These are phyloP conservation scores for Psilocybe cyanescens DNA, from an alignment of 768 basidiomycete genomes.

Conservation along the genomic window DNA sequence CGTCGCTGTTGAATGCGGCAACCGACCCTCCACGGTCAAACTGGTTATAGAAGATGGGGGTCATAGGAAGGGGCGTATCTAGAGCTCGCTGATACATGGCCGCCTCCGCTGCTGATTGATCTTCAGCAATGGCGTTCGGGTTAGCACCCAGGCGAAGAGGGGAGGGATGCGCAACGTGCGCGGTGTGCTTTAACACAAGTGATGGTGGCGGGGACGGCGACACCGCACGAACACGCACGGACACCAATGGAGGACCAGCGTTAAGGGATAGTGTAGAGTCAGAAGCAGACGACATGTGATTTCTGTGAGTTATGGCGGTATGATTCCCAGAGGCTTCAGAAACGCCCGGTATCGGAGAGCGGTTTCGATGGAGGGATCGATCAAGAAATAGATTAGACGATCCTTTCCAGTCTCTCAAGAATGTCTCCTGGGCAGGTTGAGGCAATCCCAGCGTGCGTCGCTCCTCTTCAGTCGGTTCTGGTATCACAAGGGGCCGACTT, in stretches of 20 bases:
- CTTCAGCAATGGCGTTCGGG: slow-evolving; percentile 14
- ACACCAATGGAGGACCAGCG: slow-evolving; percentile 31
- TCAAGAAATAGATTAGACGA: slow-evolving; percentile 29
- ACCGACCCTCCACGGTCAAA: slow-evolving; percentile 14
- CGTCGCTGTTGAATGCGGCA: neutral
- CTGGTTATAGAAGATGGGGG: slow-evolving; percentile 31
- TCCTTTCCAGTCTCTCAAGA: slow-evolving; percentile 30
- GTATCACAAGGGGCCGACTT: slow-evolving; percentile 13
- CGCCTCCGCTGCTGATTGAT: slow-evolving; percentile 16
- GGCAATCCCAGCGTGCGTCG: neutral
- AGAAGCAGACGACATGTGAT: neutral
- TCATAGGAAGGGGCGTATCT: slow-evolving; percentile 41
- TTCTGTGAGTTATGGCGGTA: slow-evolving; percentile 16
- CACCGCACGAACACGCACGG: slow-evolving; percentile 34
- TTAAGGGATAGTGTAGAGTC: slow-evolving; percentile 13
- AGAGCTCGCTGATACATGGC: slow-evolving; percentile 35
- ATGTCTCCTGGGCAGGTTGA: slow-evolving; percentile 15
- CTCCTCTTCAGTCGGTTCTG: neutral
- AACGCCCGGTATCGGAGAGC: slow-evolving; percentile 15
- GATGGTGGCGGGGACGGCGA: slow-evolving; percentile 25
- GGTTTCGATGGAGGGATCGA: slow-evolving; percentile 21
- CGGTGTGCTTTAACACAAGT: slow-evolving; percentile 19
- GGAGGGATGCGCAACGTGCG: slow-evolving; percentile 25
- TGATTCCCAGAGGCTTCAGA: slow-evolving; percentile 4
- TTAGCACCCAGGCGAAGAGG: slow-evolving; percentile 32